These are phyloP conservation scores for Aureobasidium subglaciale DNA, from an alignment of 2,329 filamentous ascomycete genomes.

Conservation along the genomic window DNA sequence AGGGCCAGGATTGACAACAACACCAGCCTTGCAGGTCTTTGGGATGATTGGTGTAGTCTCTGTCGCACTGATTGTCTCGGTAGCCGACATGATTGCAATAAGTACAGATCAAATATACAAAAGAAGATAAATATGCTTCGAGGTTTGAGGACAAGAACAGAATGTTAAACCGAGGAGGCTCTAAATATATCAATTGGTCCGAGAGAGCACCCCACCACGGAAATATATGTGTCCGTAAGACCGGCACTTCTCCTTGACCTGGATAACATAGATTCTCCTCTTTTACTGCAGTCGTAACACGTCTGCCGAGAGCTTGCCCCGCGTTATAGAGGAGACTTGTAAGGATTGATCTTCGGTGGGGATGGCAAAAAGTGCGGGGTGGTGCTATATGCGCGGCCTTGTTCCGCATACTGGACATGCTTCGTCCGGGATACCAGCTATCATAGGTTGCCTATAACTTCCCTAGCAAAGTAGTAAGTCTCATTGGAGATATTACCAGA, in stretches of 20 bases:
- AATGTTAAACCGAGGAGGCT: not conserved
- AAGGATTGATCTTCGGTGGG: not conserved
- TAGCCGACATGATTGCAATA: not conserved
- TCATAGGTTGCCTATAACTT: not conserved
- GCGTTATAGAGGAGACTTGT: not conserved
- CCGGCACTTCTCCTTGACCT: not conserved
- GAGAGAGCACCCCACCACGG: not conserved
- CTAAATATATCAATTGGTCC: not conserved
- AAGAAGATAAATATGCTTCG: not conserved
- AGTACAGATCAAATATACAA: not conserved
- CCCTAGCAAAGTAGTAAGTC: not conserved
- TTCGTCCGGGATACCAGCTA: not conserved
- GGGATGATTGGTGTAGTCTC: slow-evolving; percentile 28
- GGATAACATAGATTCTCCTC: not conserved
- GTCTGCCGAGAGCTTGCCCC: not conserved
- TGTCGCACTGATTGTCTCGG: not conserved
- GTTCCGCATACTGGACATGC: not conserved
- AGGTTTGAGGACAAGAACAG: no score
- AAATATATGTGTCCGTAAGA: not conserved
- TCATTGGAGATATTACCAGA: no score
- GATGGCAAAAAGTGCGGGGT: not conserved
- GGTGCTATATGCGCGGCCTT: not conserved
- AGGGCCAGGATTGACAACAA: slow-evolving; percentile 45
- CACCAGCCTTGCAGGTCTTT: slow-evolving; percentile 44
- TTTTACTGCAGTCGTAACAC: not conserved